Conservation (phyloP, 164 flowering plant species). For the Sextonia rubra region DNA sequence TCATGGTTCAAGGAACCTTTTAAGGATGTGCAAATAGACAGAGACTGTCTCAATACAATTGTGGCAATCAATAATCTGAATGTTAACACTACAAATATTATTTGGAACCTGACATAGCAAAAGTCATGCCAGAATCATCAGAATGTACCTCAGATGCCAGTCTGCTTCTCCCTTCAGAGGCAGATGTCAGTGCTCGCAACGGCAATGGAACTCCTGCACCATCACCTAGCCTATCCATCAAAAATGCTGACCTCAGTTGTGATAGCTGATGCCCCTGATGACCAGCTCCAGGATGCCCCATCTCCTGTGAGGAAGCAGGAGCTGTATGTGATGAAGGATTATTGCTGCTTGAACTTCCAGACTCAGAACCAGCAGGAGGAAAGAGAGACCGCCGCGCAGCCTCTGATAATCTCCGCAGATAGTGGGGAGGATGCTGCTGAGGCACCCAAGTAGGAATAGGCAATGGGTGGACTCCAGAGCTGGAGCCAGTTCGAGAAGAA, state of each 20-base stretch:
- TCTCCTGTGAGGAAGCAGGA: slow-evolving; percentile 38
- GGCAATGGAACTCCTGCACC: slow-evolving; percentile 57
- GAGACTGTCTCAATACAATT: too few species aligned
- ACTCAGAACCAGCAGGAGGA: slow-evolving; percentile 36
- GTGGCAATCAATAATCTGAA: too few species aligned
- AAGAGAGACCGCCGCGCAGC: slow-evolving; percentile 52
- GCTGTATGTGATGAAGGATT: slow-evolving; percentile 24
- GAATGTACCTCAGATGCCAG: slow-evolving; percentile 69
- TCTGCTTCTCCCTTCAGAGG: slow-evolving; percentile 64
- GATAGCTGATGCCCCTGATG: slow-evolving; percentile 37
- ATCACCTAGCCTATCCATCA: slow-evolving; percentile 65
- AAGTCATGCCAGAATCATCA: too few species aligned
- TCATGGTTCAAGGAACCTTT: too few species aligned
- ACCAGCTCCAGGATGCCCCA: slow-evolving; percentile 33
- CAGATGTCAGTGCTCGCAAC: slow-evolving; percentile 46
- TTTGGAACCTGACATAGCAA: too few species aligned
- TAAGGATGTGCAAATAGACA: too few species aligned
- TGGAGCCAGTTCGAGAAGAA: slow-evolving; percentile 46
- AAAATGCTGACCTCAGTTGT: slow-evolving; percentile 41
- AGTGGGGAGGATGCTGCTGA: slow-evolving; percentile 30
- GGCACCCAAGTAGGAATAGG: slow-evolving; percentile 37
- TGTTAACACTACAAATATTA: too few species aligned
- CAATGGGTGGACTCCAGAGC: slow-evolving; percentile 35
- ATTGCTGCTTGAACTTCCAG: slow-evolving; percentile 36
- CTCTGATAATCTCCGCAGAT: slow-evolving; percentile 54